Evolutionary conservation across 106 monocot species (phyloP), one percentile per base, ranked within the genome.

Genomic region (Chionographis japonica): DNA sequence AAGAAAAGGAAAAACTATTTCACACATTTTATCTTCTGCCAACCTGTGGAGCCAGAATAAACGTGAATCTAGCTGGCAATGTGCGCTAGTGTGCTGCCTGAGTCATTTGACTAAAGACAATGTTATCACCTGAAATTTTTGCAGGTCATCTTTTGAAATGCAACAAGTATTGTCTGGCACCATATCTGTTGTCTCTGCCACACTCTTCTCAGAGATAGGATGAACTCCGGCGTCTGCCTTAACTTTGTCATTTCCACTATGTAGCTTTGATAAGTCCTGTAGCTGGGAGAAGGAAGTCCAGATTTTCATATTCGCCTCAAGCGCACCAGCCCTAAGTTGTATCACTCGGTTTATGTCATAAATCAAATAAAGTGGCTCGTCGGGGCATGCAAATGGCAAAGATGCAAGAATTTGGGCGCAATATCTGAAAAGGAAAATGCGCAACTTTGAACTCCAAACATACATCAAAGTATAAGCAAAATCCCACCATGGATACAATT

Each of bases 341-440:
- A 98, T 66, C 58, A 98, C 76, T 60, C 98, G 72, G 56, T 98
- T 98, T 67, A 93, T 98, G 77, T 90, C 98, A 74, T 98, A 93
- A 54, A 98, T 93, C 68, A 98, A 69, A 66, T 93, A 98, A 64
- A 98, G 89, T 27, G 98, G 98, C 56, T 98, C 98, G 74, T 98
- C 98, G 37, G 87, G 93, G 38, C 59, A 67, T 46, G 90, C 81
- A 52, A 90, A 98, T 13, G 98, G 98, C 50, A 98, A 84, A 63
- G 98, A 85, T 11, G 89, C 87, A 56, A 98, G 89, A 78, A 98
- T 81, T 60, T 98, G 93, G 53, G 83, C 74, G 77, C 98, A 98
- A 58, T 98, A 98, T 43, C 97, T 97, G 78, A 50, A 79, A 54
- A 50, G 74, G 6, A 66, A 13, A 67, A 59, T 27, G 60, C 42